Evolutionary conservation across 805 yeast genomes (phyloP).

Genomic region (Aciculoconidium aculeatum): DNA sequence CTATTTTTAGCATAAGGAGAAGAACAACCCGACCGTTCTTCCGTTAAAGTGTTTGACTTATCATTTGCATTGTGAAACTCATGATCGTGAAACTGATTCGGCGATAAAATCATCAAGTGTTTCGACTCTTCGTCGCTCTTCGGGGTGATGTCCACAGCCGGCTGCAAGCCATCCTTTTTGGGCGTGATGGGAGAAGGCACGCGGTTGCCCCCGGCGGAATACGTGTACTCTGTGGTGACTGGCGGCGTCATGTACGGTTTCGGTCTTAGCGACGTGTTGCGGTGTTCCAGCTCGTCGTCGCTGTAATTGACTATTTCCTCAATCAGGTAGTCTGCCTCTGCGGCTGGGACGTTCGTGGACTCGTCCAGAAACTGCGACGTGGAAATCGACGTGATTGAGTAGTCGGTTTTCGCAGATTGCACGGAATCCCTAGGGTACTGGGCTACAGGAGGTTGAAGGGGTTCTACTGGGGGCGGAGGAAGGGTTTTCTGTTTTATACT

Average conservation of each 20-base stretch:
- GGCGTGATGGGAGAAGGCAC: too few species aligned
- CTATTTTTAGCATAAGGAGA: conserved; percentile 40
- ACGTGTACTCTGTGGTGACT: too few species aligned
- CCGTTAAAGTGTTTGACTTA: conserved; percentile 3
- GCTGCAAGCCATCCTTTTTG: conserved; percentile 8
- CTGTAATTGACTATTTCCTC: conserved; percentile 36
- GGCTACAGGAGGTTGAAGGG: not conserved
- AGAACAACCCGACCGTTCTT: conserved; percentile 23
- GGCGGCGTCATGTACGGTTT: too few species aligned
- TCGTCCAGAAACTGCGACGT: conserved; percentile 9
- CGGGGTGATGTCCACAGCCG: conserved; percentile 12
- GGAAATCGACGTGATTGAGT: conserved; percentile 8
- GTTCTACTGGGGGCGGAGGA: conserved; percentile 4
- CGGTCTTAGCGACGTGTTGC: conserved; percentile 9
- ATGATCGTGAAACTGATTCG: conserved; percentile 31
- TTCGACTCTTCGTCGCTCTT: conserved; percentile 10
- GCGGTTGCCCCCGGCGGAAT: too few species aligned
- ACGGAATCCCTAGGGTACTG: conserved; percentile 10
- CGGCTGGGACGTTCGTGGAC: conserved; percentile 2
- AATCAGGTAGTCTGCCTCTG: conserved; percentile 15
- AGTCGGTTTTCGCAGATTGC: conserved; percentile 13
- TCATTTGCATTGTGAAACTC: conserved; percentile 22
- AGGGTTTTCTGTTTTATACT: conserved; percentile 7
- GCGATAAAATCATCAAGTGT: conserved; percentile 33
- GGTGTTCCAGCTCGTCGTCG: conserved; percentile 25